Evolutionary conservation across 495 filamentous ascomycete genomes (phyloP), one percentile per base, ranked within the genome.

Genomic region (Penicillium mononematosum): DNA sequence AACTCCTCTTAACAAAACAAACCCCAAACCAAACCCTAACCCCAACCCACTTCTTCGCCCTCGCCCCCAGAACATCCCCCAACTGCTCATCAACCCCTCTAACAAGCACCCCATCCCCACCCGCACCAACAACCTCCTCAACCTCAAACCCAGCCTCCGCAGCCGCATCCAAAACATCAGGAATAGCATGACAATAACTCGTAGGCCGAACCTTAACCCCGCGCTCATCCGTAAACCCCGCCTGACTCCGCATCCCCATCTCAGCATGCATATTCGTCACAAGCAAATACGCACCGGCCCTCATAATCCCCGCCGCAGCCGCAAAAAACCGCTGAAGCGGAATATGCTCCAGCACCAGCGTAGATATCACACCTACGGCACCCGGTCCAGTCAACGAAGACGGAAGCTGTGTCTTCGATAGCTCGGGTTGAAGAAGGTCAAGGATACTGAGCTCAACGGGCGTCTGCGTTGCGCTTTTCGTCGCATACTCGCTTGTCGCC

Each of bases 201-300:
- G 70, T 76, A 6, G 84, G 82, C 55, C 81, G 78, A 14, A 90
- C 76, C 71, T 90, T 90, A 44, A 73, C 70, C 29, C 82, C 83
- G 14, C 76, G 79, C 31, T 61, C 68, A 64, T 84, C 84, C 48
- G 87, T 77, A 64, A 90, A 90, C 3, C 88, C 87, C 0, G 88
- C 87, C 59, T 86, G 85, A 19, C 80, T 82, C 8, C 81, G 74
- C 45, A 60, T 54, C 4, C 86, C 87, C 85, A 89, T 89, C 16
- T 87, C 81, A 7, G 78, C 71, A 63, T 90, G 88, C 88, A 90
- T 90, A 65, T 89, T 90, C 4, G 87, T 90, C 5, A 90, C 55
- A 34, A 89, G 71, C 7, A 87, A 62, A 58, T 81, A 74, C 6
- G 81, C 84, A 0, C 81, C 82, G 1, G 72, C 61, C 24, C 50